A percentile compares a stretch with the other conserved stretches of the same genome.
These are phyloP conservation scores for Acorus gramineus DNA, from an alignment of 106 monocot species.

Conservation along the genomic window DNA sequence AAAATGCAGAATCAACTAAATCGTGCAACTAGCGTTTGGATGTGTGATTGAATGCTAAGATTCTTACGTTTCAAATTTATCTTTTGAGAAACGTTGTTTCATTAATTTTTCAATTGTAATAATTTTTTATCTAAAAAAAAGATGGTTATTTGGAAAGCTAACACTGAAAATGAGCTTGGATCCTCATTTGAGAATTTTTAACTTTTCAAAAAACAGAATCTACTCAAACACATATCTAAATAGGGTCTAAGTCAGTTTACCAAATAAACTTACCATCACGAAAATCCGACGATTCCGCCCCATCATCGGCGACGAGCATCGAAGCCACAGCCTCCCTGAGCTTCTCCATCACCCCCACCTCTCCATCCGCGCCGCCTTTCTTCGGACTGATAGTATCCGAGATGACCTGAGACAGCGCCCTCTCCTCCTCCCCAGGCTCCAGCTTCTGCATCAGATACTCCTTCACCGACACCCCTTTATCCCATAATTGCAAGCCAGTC, in stretches of 20 bases:
- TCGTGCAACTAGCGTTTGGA: too few species aligned
- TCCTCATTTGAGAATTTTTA: too few species aligned
- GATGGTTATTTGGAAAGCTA: too few species aligned
- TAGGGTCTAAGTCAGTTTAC: neutral
- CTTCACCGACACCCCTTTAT: constrained; percentile 39
- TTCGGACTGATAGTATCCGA: constrained; percentile 45
- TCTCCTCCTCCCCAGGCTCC: constrained; percentile 58
- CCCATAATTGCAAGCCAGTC: constrained; percentile 10
- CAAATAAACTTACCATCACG: neutral
- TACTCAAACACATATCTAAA: too few species aligned
- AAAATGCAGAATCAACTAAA: too few species aligned
- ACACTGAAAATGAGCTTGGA: too few species aligned
- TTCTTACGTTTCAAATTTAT: too few species aligned
- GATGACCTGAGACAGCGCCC: constrained; percentile 47
- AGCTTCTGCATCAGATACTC: constrained; percentile 49
- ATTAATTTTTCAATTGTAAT: too few species aligned
- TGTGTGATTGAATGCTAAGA: too few species aligned
- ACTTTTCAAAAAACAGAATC: too few species aligned
- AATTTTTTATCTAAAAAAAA: too few species aligned
- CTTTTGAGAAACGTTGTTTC: too few species aligned
- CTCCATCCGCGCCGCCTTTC: constrained; percentile 6
- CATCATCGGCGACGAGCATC: constrained; percentile 12
- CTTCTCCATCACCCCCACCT: constrained; percentile 30
- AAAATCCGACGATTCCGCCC: neutral
- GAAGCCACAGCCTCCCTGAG: constrained; percentile 24